Conservation (phyloP, 192 early-diverging fungal species). For the Obelidium mucronatum region DNA sequence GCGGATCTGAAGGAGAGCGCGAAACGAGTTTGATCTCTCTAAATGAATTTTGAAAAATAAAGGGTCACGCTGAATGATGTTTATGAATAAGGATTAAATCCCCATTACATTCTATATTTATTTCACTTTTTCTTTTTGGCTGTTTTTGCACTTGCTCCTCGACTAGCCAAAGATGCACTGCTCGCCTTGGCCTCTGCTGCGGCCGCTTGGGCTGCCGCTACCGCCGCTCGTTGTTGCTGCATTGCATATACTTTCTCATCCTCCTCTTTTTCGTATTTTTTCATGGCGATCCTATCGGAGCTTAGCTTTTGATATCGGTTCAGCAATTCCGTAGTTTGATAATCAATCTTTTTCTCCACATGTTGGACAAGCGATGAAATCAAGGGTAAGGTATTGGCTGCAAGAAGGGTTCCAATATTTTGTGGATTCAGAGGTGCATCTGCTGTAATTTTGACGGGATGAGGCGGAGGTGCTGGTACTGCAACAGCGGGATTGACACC, state of each 20-base stretch:
- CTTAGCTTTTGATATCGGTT: not conserved
- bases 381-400: not conserved
- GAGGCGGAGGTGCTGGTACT: not conserved
- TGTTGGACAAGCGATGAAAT: not conserved
- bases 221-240: not conserved
- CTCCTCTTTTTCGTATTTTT: constrained; percentile 27
- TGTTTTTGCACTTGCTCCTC: not conserved
- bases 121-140: not conserved
- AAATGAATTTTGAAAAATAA: no score
- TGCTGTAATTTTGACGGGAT: not conserved
- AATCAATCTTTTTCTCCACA: constrained; percentile 20
- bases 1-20: no score
- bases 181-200: not conserved
- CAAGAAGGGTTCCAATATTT: not conserved
- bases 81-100: no score
- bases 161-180: not conserved
- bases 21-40: no score
- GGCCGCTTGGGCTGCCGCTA: not conserved
- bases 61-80: no score
- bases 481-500: not conserved
- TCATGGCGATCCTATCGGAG: constrained; percentile 16
- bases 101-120: no score
- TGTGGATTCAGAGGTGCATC: constrained; percentile 14
- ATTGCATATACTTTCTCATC: constrained; percentile 3
- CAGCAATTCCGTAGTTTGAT: not conserved